Evolutionary conservation across 306 rosid species (phyloP), one percentile per base, ranked within the genome.

Genomic region (Cicer arietinum): DNA sequence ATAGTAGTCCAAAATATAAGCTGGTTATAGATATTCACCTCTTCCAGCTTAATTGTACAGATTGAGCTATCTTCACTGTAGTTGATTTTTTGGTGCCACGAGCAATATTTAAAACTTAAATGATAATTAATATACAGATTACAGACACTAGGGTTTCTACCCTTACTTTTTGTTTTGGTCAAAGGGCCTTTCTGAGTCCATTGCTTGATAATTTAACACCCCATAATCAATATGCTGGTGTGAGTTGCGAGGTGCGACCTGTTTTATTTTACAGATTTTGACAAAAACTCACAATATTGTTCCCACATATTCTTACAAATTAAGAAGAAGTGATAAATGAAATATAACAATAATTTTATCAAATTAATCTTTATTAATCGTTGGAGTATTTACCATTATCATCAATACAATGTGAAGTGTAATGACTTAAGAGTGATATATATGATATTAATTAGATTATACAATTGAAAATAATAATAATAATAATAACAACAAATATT

Each of bases 41-140:
- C 54, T 17, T 17, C 12, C 45, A n/a, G 66, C 20, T 7, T 50
- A 9, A 50, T 69, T 81, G 73, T 82, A 77, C 73, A 82, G 75
- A 65, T 47, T 72, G 53, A 5, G 47, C 22, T 67, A 64, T 58
- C 51, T 48, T 75, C 39, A n/a, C 51, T 44, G 25, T 22, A 42
- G 6, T 30, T 58, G 47, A 58, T 58, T 80, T 61, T 70, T 75
- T 60, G 16, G 66, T 61, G 44, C 61, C 72, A 75, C 20, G 14
- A 45, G 17, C 62, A 75, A 30, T 61, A 69, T 81, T 69, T 61
- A 10, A 52, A 44, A 35, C 42, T 51, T 18, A 16, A 40, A 37
- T 66, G 62, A 56, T 67, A 37, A 62, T 58, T 67, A 59, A 17
- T 45, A 52, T 69, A 16, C 41, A 69, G 52, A 51, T 20, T 20